Conservation (phyloP, 1,139 yeast species). For the Hansenula lynferdii region DNA sequence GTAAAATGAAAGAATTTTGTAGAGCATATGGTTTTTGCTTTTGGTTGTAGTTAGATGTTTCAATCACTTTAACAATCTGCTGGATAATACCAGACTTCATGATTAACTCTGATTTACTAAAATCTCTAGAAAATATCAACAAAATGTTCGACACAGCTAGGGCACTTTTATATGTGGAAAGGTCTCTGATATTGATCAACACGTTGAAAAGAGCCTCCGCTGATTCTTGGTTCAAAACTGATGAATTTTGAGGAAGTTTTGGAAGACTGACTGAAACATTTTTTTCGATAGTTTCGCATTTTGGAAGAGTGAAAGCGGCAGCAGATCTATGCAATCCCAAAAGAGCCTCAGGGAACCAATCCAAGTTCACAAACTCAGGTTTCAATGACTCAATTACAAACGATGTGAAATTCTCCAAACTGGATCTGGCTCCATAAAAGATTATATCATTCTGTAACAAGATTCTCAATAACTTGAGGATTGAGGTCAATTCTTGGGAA, state of each 20-base stretch:
- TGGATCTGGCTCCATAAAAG: conserved; percentile 20
- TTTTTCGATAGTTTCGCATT: conserved; percentile 22
- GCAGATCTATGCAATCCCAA: conserved; percentile 45
- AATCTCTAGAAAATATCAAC: conserved; percentile 46
- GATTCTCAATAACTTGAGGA: conserved; percentile 43
- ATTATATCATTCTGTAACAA: conserved; percentile 35
- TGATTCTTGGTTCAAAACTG: conserved; percentile 27
- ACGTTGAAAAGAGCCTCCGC: conserved; percentile 36
- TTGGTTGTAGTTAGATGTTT: conserved; percentile 21
- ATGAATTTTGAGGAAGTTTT: conserved; percentile 15
- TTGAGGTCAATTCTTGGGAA: conserved; percentile 34
- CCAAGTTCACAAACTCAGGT: conserved; percentile 32
- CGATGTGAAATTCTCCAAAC: conserved; percentile 30
- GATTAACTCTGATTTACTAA: conserved; percentile 34
- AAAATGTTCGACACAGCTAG: conserved; percentile 47
- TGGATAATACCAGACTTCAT: conserved; percentile 38
- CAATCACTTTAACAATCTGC: conserved; percentile 28
- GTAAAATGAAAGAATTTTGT: conserved; percentile 36
- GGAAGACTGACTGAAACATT: conserved; percentile 17
- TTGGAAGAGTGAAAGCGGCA: conserved; percentile 40
- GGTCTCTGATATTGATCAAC: conserved; percentile 34
- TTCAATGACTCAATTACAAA: conserved; percentile 36
- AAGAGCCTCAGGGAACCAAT: conserved; percentile 50
- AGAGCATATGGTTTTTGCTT: conserved; percentile 12
- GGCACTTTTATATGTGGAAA: conserved; percentile 43